Evolutionary conservation across 192 early-diverging fungal species (phyloP), one percentile per base, ranked within the genome.

Genomic region (Backusella morwellensis): DNA sequence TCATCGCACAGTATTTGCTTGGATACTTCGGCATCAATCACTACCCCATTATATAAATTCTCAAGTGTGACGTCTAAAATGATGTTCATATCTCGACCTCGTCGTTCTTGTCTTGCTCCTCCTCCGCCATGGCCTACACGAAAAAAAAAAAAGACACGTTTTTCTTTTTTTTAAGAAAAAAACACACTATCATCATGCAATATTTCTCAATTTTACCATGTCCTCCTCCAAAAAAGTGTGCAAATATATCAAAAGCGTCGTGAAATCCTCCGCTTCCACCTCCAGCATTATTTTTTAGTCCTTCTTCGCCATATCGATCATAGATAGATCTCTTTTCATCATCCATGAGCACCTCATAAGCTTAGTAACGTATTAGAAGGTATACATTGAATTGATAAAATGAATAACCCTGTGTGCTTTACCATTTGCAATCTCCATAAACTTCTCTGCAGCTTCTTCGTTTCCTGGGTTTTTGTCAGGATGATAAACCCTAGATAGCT

Each of bases 191-290:
- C 6, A 52, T 15, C 3, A n/a, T 19, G 47, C 1, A 1, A 52
- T 1, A 21, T 21, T 5, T 54, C 50, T n/a, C 4, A 19, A 1
- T n/a, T 14, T 50, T 26, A 44, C 70, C 44, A 47, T 32, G 23
- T 29, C 85, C 75, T 44, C 90, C 91, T 67, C 91, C 91, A 88
- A 93, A 92, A 84, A 92, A 96, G 86, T 98, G 95, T 4, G 92
- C 88, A 84, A 99, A 99, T 54, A 99, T 97, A 83, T 99, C 98
- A 83, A 98, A 99, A 15, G 98, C 97, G 80, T 99, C 93, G 74
- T 97, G 95, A 89, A 95, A 95, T 19, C 35, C 36, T 0, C 89
- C 86, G n/a, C 86, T 78, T 6, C 86, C 86, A 35, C 88, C 88
- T 41, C 87, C 84, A 50, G 89, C 90, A 0, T 85, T 82, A 66